Percentiles rank a stretch among this genome's conserved stretches.
These are phyloP conservation scores for Tolypocladium endophyticum DNA, from an alignment of 2,329 filamentous ascomycete species.

Conservation along the genomic window DNA sequence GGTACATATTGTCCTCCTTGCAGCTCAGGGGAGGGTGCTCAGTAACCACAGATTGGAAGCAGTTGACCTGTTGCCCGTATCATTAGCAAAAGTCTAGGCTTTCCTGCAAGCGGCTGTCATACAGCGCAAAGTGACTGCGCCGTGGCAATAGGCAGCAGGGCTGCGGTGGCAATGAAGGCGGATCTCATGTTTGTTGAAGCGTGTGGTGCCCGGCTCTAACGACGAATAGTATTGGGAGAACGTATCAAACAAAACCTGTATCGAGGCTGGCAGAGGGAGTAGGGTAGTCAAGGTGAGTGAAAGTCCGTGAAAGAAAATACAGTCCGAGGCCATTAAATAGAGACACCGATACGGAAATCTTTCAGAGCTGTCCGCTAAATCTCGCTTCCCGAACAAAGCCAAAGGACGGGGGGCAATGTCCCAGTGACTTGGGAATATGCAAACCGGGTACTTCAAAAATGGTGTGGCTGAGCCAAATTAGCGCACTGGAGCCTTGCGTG, in stretches of 20 bases:
- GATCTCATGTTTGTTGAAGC: not conserved
- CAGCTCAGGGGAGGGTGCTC: slow-evolving; percentile 16
- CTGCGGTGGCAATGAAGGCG: not conserved
- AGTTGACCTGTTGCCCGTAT: slow-evolving; percentile 10
- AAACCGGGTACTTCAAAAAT: not conserved
- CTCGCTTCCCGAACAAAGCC: not conserved
- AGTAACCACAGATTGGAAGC: slow-evolving; percentile 15
- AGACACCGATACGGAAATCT: too few relatives aligned
- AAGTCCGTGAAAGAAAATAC: not conserved
- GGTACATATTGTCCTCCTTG: slow-evolving; percentile 18
- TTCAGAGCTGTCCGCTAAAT: not conserved
- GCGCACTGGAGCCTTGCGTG: not conserved
- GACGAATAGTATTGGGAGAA: not conserved
- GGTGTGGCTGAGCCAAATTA: not conserved
- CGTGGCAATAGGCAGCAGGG: not conserved
- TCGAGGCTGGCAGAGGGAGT: not conserved
- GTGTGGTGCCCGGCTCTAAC: not conserved
- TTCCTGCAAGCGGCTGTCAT: not conserved
- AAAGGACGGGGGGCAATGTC: not conserved
- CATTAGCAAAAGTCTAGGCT: not conserved
- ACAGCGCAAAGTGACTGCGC: not conserved
- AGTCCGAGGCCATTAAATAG: not conserved
- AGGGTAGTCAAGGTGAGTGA: not conserved
- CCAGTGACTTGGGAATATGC: not conserved
- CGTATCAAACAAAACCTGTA: not conserved